Evolutionary conservation across 2,329 filamentous ascomycete genomes (phyloP).

Genomic region (Clathrospora elynae): DNA sequence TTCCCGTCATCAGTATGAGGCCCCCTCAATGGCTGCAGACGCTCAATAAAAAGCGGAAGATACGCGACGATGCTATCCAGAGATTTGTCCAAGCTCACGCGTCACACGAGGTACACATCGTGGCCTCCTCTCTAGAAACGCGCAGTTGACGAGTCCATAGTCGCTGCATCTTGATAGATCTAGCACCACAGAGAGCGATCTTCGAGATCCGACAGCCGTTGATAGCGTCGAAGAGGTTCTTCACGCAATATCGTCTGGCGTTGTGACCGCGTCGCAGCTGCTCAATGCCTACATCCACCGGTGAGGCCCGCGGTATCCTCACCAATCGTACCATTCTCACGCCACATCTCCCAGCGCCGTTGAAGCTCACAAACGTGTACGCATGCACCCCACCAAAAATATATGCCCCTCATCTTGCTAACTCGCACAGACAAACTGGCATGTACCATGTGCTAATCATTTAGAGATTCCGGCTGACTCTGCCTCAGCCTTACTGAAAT

Average conservation of each 20-base stretch:
- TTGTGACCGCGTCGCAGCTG: constrained; percentile 36
- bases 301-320: constrained; percentile 25
- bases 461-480: constrained; percentile 54
- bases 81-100: constrained; percentile 20
- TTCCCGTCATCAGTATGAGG: constrained; percentile 17
- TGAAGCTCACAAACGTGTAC: constrained; percentile 39
- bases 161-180: constrained; percentile 16
- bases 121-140: background rate
- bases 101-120: constrained; percentile 10
- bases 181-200: constrained; percentile 6
- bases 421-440: constrained; percentile 52
- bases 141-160: constrained; percentile 21
- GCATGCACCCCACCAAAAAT: constrained; percentile 6
- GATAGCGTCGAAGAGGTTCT: constrained; percentile 29
- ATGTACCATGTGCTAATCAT: constrained; percentile 51
- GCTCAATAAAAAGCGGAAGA: constrained; percentile 29
- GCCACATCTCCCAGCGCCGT: constrained; percentile 38
- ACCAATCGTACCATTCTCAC: constrained; percentile 43
- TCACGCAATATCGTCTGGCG: constrained; percentile 32
- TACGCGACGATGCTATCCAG: constrained; percentile 34
- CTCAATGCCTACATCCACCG: constrained; percentile 39
- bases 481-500: constrained; percentile 53
- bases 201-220: constrained; percentile 15
- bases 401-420: constrained; percentile 12
- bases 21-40: constrained; percentile 36